Conservation (phyloP, 2,329 filamentous ascomycete genomes). For the Fusarium musae region DNA sequence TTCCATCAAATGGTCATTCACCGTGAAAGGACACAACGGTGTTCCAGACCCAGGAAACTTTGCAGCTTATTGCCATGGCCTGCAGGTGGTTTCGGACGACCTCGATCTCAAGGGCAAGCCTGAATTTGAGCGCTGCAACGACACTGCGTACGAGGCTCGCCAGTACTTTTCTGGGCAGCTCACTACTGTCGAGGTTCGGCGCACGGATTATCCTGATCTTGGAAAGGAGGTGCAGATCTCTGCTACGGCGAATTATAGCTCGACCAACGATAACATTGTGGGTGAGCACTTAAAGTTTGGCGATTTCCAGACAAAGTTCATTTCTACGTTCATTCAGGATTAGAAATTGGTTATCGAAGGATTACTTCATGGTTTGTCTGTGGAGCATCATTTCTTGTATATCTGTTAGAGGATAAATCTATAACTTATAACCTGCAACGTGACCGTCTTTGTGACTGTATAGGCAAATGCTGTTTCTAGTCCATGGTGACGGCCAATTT, state of each 20-base stretch:
- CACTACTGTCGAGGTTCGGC: background rate
- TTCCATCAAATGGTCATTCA: background rate
- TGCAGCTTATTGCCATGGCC: background rate
- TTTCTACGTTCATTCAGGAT: accelerated
- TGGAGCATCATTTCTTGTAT: background rate
- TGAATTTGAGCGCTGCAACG: background rate
- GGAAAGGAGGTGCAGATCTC: background rate
- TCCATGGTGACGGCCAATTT: background rate
- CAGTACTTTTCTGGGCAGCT: background rate
- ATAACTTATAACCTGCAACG: background rate
- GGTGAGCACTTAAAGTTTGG: background rate
- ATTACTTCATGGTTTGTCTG: accelerated
- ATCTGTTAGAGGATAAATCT: background rate
- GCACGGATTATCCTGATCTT: background rate
- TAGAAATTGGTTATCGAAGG: accelerated
- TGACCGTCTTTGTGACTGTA: background rate
- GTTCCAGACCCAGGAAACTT: background rate
- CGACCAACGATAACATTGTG: background rate
- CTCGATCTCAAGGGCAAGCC: background rate
- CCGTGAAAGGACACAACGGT: background rate
- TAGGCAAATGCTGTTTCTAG: background rate
- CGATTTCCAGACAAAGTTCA: background rate
- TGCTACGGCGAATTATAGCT: background rate
- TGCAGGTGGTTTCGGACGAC: background rate
- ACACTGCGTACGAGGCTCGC: background rate